phyloP scores from a whole-genome alignment of 192 early-diverging fungal genomes.

The Coemansia sp. region DNA sequence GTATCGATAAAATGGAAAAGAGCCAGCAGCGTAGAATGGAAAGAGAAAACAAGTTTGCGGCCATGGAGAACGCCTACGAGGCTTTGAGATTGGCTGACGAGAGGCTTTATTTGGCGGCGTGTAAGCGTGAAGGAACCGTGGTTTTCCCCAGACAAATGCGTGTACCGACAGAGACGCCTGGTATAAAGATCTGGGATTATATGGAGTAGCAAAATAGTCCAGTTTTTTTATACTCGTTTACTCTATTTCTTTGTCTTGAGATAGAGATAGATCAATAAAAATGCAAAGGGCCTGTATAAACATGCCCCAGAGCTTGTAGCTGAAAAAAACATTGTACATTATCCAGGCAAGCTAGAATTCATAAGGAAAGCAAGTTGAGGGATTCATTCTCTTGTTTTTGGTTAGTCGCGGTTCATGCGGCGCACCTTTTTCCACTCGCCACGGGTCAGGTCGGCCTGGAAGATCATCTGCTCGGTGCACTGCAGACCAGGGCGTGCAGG shows the following conservation, averaged over 20 bases:
- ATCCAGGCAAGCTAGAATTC: too few species aligned
- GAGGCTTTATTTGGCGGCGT: constrained; percentile 61
- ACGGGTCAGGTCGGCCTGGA: constrained; percentile 13
- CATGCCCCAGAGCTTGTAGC: neutral
- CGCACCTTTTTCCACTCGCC: constrained; percentile 36
- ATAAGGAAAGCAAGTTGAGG: too few species aligned
- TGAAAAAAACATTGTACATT: neutral
- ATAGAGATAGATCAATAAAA: neutral
- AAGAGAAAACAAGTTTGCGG: constrained; percentile 56
- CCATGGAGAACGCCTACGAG: constrained; percentile 62
- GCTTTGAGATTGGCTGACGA: constrained; percentile 60
- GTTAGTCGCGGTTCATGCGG: constrained; percentile 6
- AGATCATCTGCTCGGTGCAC: constrained; percentile 22
- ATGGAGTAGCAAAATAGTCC: neutral
- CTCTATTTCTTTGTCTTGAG: neutral
- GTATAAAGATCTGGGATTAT: constrained; percentile 68
- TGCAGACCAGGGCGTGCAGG: constrained; percentile 10
- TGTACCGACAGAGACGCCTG: constrained; percentile 71
- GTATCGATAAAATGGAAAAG: constrained; percentile 54
- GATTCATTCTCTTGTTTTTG: too few species aligned
- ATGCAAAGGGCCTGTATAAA: neutral
- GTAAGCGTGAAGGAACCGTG: constrained; percentile 53
- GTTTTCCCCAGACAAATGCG: constrained; percentile 71
- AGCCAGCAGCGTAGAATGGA: constrained; percentile 46
- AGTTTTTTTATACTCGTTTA: neutral